Base-by-base conservation (phyloP, 257 asterid species). In the Solanum dulcamara region DNA sequence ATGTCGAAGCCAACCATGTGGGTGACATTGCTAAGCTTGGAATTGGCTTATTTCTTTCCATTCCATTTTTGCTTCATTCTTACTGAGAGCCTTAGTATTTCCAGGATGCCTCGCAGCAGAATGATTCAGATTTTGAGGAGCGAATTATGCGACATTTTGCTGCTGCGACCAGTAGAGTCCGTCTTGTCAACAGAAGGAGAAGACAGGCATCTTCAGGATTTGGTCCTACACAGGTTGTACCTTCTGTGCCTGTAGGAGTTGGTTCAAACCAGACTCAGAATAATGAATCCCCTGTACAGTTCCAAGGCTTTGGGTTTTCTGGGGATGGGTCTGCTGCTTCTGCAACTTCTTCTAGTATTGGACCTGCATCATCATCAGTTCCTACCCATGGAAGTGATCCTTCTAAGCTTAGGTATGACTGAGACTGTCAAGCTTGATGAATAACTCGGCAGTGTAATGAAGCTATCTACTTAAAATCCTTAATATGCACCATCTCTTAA, bases 61-160 rank as follows among this genome's bases (percentile, higher is more conserved):
- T 77, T 67, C 57, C 42, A 42, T 70, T 42, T 42, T 50, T 10
- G 70, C 57, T 68, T 51, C 55, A 81, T 40, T 40, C 44, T 32
- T 20, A 42, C 53, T 85, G 64, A 83, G 85, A 60, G 40, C 53
- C 48, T 46, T 66, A 83, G 64, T 71, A 70, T 42, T 87, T 88
- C 60, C 89, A 90, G 94, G 91, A 81, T 59, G 82, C 85, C 55
- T 64, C 83, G 85, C 86, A 64, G 66, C 59, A 72, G 57, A 77
- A 83, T 81, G 91, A 80, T 85, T 85, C 89, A 86, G 92, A 84
- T 81, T 57, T 84, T 59, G 93, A 90, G 84, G 92, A 89, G 83
- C 85, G 81, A 59, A 81, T 88, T 48, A 67, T 88, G 88, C 90
- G 68, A 51, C 93, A 84, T 70, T 88, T 92, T 84, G 87, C 91